Evolutionary conservation across 768 basidiomycete genomes (phyloP).

Genomic region (Calocybe indica): DNA sequence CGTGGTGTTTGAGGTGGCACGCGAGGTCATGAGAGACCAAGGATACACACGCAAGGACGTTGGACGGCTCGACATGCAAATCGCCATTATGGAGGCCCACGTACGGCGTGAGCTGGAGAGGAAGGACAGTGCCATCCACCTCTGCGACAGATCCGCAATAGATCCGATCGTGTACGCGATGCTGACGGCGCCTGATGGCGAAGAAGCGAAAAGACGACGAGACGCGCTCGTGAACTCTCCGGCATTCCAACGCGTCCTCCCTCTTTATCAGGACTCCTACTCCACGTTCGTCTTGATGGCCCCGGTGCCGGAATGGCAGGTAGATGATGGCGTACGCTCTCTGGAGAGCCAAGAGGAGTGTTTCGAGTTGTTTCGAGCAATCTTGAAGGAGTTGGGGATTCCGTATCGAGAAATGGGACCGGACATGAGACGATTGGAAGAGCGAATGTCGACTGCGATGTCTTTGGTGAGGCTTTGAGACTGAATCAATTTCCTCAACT

Average conservation of each 20-base stretch:
- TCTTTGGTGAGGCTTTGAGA: too few relatives aligned
- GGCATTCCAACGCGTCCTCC: conserved; percentile 35
- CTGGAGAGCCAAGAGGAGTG: conserved; percentile 42
- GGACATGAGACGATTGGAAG: conserved; percentile 34
- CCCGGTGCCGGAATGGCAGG: conserved; percentile 53
- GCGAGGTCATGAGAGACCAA: conserved; percentile 44
- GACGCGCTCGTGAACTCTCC: conserved; percentile 25
- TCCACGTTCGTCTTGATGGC: conserved; percentile 49
- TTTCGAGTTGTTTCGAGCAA: conserved; percentile 28
- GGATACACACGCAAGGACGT: conserved; percentile 51
- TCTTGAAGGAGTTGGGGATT: conserved; percentile 37
- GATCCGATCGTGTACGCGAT: conserved; percentile 62
- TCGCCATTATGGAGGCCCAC: conserved; percentile 55
- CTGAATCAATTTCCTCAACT: too few relatives aligned
- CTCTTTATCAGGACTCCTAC: conserved; percentile 35
- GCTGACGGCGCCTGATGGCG: conserved; percentile 32
- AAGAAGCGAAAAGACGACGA: conserved; percentile 29
- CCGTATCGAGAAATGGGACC: conserved; percentile 38
- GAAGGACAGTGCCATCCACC: conserved; percentile 22
- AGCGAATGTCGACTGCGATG: conserved; percentile 18
- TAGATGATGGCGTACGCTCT: conserved; percentile 58
- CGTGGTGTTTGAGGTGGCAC: conserved; percentile 57
- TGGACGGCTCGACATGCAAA: conserved; percentile 52
- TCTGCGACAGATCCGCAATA: conserved; percentile 61
- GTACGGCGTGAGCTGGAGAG: conserved; percentile 34